These are phyloP conservation scores for Vanilla planifolia DNA, from an alignment of 106 monocot species.

Conservation along the genomic window DNA sequence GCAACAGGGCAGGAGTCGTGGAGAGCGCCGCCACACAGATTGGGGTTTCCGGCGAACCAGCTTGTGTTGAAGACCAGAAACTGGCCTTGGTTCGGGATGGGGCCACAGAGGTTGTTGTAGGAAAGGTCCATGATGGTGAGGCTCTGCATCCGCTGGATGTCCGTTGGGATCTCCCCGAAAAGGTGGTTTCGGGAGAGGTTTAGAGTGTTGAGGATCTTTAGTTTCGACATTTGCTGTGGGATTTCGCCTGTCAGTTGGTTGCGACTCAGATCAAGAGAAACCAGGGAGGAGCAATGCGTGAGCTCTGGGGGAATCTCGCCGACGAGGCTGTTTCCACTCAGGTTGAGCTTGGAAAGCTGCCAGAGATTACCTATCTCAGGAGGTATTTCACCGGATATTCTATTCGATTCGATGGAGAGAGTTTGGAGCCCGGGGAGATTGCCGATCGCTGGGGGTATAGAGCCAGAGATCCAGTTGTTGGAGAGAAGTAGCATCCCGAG, in stretches of 20 bases:
- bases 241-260: conserved; percentile 50
- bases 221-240: conserved; percentile 30
- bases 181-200: conserved; percentile 67
- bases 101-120: conserved; percentile 61
- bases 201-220: conserved; percentile 60
- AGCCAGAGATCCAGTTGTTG: conserved; percentile 58
- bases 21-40: conserved; percentile 48
- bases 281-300: conserved; percentile 36
- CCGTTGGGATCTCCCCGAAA: conserved; percentile 45
- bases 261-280: conserved; percentile 49
- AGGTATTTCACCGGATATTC: conserved; percentile 50
- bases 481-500: conserved; percentile 52
- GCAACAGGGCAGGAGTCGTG: background rate
- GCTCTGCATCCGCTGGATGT: conserved; percentile 66
- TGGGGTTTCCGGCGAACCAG: conserved; percentile 68
- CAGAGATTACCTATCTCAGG: conserved; percentile 43
- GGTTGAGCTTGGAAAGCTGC: conserved; percentile 56
- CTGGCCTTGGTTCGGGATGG: conserved; percentile 58
- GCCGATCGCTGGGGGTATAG: conserved; percentile 44
- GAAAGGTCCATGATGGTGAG: conserved; percentile 77
- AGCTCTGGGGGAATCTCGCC: conserved; percentile 41
- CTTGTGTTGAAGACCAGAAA: conserved; percentile 78
- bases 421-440: conserved; percentile 51
- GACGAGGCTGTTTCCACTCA: conserved; percentile 56
- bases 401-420: conserved; percentile 45